Evolutionary conservation across 345 rosid species (phyloP), one percentile per base, ranked within the genome.

Genomic region (Salix suchowensis): DNA sequence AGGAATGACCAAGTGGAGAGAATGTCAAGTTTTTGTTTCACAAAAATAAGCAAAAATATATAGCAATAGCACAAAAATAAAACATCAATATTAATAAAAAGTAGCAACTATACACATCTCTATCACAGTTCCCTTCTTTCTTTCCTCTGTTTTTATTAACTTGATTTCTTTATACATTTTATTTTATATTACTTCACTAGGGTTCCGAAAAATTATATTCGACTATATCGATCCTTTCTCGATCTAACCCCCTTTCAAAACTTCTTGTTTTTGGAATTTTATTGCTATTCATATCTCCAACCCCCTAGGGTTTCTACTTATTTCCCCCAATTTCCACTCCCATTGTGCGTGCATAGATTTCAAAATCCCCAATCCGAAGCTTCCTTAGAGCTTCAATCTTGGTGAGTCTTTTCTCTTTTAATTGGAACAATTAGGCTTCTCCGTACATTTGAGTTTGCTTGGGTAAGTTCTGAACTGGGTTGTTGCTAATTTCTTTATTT

Each of bases 171-270:
- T 68, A 37, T 73, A 6, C 58, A 52, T 52, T 52, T 52, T 52
- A 52, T 52, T 52, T 19, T 52, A 52, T 16, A 18, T 52, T 52
- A 52, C 23, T 18, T 65, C 16, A 6, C 68, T 75, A 75, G 67
- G 68, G 73, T 68, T 76, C 28, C 15, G 9, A 48, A 71, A 34
- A 46, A 16, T 72, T 68, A 65, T 79, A 80, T 75, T 75, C 79
- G 76, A 75, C 66, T 73, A 68, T 80, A 76, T 80, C 74, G 65
- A 72, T 76, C 65, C 54, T 66, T 69, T 76, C 74, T 80, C 77
- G 74, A 80, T 76, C 77, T 60, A 46, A 66, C 70, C 58, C 70
- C 39, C 60, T 44, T 60, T 50, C 16, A 46, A 18, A 13, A 24
- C 32, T 14, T 65, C 36, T 30, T 76, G 16, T 32, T 55, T 39